Evolutionary conservation across 164 flowering plant genomes (phyloP).

Genomic region (Stephania japonica): DNA sequence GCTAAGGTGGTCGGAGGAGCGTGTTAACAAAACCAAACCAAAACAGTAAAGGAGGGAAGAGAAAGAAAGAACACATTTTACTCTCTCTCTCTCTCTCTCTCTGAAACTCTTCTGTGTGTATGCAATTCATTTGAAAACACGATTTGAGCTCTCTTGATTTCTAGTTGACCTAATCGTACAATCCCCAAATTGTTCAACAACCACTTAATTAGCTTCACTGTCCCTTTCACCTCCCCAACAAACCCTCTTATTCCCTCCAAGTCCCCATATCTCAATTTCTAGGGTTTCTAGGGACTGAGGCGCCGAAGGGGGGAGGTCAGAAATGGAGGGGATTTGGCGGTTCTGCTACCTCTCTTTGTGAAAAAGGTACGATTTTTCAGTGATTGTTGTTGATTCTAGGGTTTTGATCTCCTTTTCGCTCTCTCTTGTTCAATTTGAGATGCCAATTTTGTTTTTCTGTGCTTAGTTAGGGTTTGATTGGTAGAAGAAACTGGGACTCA

Average conservation of each 20-base stretch:
- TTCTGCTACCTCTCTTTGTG: background rate
- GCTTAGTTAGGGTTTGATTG: background rate
- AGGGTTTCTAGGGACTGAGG: background rate
- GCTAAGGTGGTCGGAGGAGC: background rate
- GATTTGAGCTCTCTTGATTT: background rate
- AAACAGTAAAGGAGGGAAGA: background rate
- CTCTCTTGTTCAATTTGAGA: too few species aligned
- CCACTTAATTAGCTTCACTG: background rate
- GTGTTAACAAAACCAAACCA: background rate
- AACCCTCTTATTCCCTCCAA: slow-evolving; percentile 5
- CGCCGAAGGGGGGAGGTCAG: background rate
- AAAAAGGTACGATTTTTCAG: background rate
- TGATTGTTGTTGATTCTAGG: background rate
- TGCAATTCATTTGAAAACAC: background rate
- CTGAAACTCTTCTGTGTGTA: background rate
- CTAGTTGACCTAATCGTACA: background rate
- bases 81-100: slow-evolving; percentile 4
- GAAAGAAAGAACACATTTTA: background rate
- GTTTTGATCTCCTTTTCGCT: background rate
- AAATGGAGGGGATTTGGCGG: background rate
- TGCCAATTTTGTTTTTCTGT: background rate
- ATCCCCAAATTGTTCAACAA: slow-evolving; percentile 4
- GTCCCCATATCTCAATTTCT: slow-evolving; percentile 4
- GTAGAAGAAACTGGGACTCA: too few species aligned
- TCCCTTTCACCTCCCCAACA: background rate